Percentiles rank a stretch among this genome's conserved stretches.
Evolutionary conservation across 345 rosid species (phyloP).

Genomic region (Populus deltoides): DNA sequence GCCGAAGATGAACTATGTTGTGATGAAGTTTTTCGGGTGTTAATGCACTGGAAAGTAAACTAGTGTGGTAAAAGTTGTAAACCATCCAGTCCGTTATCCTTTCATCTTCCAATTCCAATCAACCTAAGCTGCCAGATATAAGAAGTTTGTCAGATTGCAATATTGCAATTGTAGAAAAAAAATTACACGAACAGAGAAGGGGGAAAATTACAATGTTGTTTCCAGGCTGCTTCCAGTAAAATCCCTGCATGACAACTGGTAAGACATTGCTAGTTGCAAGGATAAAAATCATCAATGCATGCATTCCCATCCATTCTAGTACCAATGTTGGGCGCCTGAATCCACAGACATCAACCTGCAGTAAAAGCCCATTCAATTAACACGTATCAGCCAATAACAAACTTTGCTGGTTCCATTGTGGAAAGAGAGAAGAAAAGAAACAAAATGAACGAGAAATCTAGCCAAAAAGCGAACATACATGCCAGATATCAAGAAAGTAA

Average conservation of each 20-base stretch:
- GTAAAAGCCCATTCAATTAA: background rate
- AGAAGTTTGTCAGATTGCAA: background rate
- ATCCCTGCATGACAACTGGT: constrained; percentile 65
- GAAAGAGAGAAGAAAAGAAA: background rate
- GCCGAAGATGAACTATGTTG: background rate
- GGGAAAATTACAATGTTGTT: constrained; percentile 60
- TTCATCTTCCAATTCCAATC: constrained; percentile 43
- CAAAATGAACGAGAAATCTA: background rate
- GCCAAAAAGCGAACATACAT: background rate
- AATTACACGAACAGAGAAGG: background rate
- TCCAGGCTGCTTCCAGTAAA: constrained; percentile 65
- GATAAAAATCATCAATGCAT: constrained; percentile 60
- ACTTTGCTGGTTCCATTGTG: background rate
- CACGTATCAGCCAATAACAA: background rate
- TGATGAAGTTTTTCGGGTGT: background rate
- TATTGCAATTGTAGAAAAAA: too few relatives aligned
- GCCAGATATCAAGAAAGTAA: background rate
- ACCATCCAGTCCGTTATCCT: background rate
- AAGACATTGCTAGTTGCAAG: constrained; percentile 66
- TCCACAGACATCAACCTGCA: constrained; percentile 63
- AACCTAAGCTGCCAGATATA: constrained; percentile 38
- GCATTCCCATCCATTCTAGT: constrained; percentile 87
- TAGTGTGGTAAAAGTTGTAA: background rate
- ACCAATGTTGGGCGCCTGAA: constrained; percentile 40
- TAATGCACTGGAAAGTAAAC: background rate